phyloP scores from a whole-genome alignment of 345 rosid genomes.

The Xanthoceras sorbifolium region DNA sequence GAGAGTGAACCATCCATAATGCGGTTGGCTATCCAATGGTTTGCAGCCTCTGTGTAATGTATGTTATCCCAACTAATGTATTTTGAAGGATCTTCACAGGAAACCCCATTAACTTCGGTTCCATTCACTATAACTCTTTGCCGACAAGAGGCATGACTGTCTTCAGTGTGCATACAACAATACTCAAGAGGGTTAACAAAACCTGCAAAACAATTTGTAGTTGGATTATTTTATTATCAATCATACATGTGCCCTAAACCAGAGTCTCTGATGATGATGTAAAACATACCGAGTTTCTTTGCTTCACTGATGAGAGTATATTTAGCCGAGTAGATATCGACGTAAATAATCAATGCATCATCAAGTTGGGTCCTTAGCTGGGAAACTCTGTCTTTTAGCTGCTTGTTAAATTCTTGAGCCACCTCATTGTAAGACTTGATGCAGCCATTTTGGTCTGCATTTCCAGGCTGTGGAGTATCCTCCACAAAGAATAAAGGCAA shows the following conservation, averaged over 20 bases:
- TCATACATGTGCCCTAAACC: no score
- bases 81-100: conserved; percentile 30
- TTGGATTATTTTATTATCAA: no score
- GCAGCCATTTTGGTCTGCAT: conserved; percentile 34
- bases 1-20: conserved; percentile 33
- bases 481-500: conserved; percentile 30
- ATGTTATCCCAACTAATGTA: conserved; percentile 40
- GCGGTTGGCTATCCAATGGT: conserved; percentile 30
- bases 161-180: conserved; percentile 30
- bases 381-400: conserved; percentile 25
- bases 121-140: conserved; percentile 24
- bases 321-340: conserved; percentile 39
- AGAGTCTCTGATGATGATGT: neutral
- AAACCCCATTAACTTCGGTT: conserved; percentile 9
- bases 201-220: conserved; percentile 13
- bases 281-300: conserved; percentile 24
- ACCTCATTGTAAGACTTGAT: conserved; percentile 31
- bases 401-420: conserved; percentile 31
- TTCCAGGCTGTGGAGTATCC: conserved; percentile 9
- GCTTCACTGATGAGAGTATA: conserved; percentile 31
- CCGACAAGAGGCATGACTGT: conserved; percentile 24
- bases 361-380: conserved; percentile 35
- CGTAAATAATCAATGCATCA: conserved; percentile 28
- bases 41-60: conserved; percentile 43
- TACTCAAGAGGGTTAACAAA: conserved; percentile 20